Conservation (phyloP, 768 basidiomycete genomes). For the Podaxis sp. region DNA sequence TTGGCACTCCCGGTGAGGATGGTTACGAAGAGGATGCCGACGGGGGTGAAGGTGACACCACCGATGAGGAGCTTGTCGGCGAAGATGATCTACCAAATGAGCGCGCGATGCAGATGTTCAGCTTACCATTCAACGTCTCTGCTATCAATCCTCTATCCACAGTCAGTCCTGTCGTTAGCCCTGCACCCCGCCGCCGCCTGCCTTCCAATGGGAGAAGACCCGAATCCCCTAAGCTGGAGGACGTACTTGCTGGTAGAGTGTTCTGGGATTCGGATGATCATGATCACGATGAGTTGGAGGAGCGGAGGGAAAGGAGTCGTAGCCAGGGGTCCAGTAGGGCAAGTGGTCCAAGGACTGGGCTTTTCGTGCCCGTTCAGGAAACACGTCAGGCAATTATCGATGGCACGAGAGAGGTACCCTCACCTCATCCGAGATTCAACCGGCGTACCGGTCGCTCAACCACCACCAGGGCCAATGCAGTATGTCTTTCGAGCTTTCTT, state of each 20-base stretch:
- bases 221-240: conserved; percentile 52
- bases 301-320: conserved; percentile 13
- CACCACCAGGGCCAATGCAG: conserved; percentile 17
- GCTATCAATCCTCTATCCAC: conserved; percentile 77
- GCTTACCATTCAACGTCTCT: conserved; percentile 55
- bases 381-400: conserved; percentile 42
- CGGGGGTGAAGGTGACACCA: conserved; percentile 68
- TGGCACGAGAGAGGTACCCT: conserved; percentile 40
- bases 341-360: conserved; percentile 33
- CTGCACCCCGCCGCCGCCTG: conserved; percentile 27
- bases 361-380: conserved; percentile 33
- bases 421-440: conserved; percentile 44
- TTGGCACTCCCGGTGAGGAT: conserved; percentile 39
- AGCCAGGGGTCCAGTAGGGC: conserved; percentile 22
- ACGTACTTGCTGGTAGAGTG: conserved; percentile 61
- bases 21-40: conserved; percentile 45
- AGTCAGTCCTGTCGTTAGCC: conserved; percentile 52
- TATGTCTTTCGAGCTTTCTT: conserved; percentile 16
- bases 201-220: conserved; percentile 13
- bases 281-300: conserved; percentile 29
- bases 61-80: conserved; percentile 82
- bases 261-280: conserved; percentile 48
- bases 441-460: conserved; percentile 17
- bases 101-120: conserved; percentile 71
- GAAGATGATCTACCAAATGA: conserved; percentile 68